Conservation (phyloP, 2,329 filamentous ascomycete genomes). For the Zymoseptoria passerinii region DNA sequence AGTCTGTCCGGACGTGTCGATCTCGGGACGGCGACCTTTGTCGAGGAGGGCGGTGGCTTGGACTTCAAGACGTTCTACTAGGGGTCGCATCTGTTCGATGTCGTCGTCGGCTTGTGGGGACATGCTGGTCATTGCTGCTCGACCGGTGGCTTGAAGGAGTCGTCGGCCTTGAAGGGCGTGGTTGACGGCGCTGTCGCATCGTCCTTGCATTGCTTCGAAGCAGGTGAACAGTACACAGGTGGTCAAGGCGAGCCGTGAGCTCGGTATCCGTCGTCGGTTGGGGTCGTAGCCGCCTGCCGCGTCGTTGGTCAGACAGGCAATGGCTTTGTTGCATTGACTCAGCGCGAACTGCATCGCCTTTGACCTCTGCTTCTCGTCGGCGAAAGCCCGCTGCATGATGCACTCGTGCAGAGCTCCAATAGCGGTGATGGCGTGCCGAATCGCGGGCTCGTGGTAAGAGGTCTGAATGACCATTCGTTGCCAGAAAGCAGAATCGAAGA, state of each 20-base stretch:
- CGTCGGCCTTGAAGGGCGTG: slow-evolving; percentile 26
- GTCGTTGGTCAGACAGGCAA: slow-evolving; percentile 23
- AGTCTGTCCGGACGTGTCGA: slow-evolving; percentile 20
- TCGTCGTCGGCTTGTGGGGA: slow-evolving; percentile 22
- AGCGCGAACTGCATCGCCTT: slow-evolving; percentile 28
- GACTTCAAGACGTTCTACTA: slow-evolving; percentile 27
- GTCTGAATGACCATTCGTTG: slow-evolving; percentile 27
- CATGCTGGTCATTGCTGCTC: slow-evolving; percentile 15
- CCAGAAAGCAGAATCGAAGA: slow-evolving; percentile 29
- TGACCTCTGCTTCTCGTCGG: slow-evolving; percentile 24
- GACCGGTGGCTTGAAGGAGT: slow-evolving; percentile 21
- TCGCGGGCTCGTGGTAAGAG: slow-evolving; percentile 27
- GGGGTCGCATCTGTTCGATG: slow-evolving; percentile 27
- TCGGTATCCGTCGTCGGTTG: slow-evolving; percentile 14
- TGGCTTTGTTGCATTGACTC: slow-evolving; percentile 27
- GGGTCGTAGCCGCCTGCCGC: slow-evolving; percentile 11
- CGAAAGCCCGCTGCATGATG: slow-evolving; percentile 26
- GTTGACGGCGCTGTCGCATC: slow-evolving; percentile 28
- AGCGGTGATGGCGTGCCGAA: slow-evolving; percentile 27
- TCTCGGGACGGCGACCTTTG: slow-evolving; percentile 23
- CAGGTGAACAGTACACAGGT: slow-evolving; percentile 29
- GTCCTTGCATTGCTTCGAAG: slow-evolving; percentile 29
- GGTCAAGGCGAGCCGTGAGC: slow-evolving; percentile 23
- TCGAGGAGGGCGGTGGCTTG: slow-evolving; percentile 27
- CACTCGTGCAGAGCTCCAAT: slow-evolving; percentile 28